Evolutionary conservation across 768 basidiomycete genomes (phyloP), one percentile per base, ranked within the genome.

Genomic region (Tricholoma hemisulphureum): DNA sequence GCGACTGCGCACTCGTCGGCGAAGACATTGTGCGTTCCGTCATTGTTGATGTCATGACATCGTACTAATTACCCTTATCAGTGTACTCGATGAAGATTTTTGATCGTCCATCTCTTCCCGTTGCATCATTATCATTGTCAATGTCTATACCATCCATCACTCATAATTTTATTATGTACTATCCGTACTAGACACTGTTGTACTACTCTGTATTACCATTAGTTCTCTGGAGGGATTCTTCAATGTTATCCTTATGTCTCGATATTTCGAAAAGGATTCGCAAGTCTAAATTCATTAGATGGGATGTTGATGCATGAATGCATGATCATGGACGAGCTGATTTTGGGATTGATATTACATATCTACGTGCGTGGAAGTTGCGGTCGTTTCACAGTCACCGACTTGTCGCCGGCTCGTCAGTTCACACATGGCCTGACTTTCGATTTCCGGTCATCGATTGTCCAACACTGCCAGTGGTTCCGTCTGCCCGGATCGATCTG

Each of bases 1-100:
- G 56, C 53, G 8, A 53, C 53, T 26, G 52, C 56, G 8, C 57
- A 56, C 13, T 51, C 56, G 18, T 63, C 61, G 8, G 46, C 26
- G 16, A 56, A 54, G 21, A 54, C 59, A 14, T 63, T 63, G 61
- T 63, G 39, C 8, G 61, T 58, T 10, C 1, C 0, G n/a, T 24
- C 1, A 13, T 48, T 21, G 6, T 23, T n/a, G 24, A 13, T 14
- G 0, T 6, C 39, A 16, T 45, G 18, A 8, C 16, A 14, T 28
- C 16, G 20, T 11, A 6, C 8, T 39, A 18, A 56, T 26, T 26
- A 29, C 3, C 11, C 3, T 23, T 43, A n/a, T 20, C 43, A 67
- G 65, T 29, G 62, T 61, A 1, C 62, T 63, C 9, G 62, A 67
- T 35, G 65, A 67, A 60, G 64, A 67, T 14, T 67, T 67, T 41